Conservation (phyloP, 73 alveolate species). For the Symbiodinium pilosum region DNA sequence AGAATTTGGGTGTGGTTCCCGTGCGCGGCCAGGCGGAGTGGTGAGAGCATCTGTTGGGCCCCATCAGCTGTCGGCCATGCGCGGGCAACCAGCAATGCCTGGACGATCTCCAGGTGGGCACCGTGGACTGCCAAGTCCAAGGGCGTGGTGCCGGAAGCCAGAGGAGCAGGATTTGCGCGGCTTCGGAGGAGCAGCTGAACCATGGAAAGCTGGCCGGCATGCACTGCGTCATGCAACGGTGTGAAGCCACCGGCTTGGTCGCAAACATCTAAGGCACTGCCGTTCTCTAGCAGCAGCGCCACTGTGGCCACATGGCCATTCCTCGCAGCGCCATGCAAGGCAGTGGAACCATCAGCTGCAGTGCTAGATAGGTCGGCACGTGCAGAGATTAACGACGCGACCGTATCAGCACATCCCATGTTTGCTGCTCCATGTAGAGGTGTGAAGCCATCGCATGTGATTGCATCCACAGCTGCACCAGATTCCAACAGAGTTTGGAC, state of each 20-base stretch:
- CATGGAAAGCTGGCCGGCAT: conserved; percentile 16
- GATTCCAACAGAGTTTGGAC: background rate
- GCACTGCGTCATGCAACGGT: conserved; percentile 61
- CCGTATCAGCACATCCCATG: background rate
- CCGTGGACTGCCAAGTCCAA: conserved; percentile 39
- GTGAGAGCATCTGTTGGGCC: background rate
- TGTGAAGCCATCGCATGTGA: conserved; percentile 6
- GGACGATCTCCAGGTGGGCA: conserved; percentile 22
- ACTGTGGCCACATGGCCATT: conserved; percentile 20
- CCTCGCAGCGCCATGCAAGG: conserved; percentile 58
- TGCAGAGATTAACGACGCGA: background rate
- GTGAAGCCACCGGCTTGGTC: conserved; percentile 15
- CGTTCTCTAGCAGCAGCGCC: conserved; percentile 29
- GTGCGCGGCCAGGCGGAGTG: background rate
- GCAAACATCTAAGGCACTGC: background rate
- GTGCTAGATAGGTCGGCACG: conserved; percentile 9
- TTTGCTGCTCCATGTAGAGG: background rate
- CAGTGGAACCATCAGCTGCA: conserved; percentile 30
- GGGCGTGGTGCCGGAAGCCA: conserved; percentile 15
- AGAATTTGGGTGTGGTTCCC: background rate
- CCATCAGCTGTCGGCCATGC: background rate
- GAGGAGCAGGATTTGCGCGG: background rate
- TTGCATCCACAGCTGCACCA: background rate
- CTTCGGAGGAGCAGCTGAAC: conserved; percentile 55
- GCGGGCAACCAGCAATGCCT: conserved; percentile 8